phyloP scores from a whole-genome alignment of 1,284 basidiomycete species.

The Wallemia ichthyophaga region DNA sequence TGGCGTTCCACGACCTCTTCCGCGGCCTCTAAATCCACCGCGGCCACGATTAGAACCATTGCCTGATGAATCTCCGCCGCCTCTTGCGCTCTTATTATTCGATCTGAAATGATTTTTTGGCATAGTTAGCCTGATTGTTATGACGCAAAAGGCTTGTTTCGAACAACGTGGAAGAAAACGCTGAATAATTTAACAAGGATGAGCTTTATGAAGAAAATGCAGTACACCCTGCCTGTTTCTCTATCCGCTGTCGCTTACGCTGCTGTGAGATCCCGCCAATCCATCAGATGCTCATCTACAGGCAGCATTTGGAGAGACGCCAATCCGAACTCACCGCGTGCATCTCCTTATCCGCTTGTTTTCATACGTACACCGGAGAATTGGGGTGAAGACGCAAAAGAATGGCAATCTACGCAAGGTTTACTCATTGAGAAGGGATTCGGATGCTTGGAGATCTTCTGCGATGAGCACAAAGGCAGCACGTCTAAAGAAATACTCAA shows the following conservation, averaged over 20 bases:
- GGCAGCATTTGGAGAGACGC: not conserved
- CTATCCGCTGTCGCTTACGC: not conserved
- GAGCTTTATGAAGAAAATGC: not conserved
- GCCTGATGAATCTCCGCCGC: not conserved
- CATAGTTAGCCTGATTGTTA: not conserved
- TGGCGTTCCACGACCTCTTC: not conserved
- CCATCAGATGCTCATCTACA: not conserved
- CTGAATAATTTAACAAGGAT: not conserved
- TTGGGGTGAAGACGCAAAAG: not conserved
- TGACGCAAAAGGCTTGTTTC: not conserved
- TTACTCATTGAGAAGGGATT: not conserved
- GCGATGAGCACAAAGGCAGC: not conserved
- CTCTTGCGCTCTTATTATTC: not conserved
- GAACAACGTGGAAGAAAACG: not conserved
- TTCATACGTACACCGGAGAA: not conserved
- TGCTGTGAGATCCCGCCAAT: not conserved
- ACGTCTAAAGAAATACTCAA: not conserved
- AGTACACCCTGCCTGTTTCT: not conserved
- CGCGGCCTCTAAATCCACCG: not conserved
- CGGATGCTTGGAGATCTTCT: not conserved
- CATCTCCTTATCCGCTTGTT: not conserved
- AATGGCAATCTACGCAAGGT: not conserved
- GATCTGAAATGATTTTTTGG: not conserved
- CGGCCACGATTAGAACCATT: not conserved
- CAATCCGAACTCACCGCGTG: not conserved